Percentiles rank a stretch among this genome's conserved stretches.
phyloP scores from a whole-genome alignment of 2,329 filamentous ascomycete species.

The Trichoderma harzianum region DNA sequence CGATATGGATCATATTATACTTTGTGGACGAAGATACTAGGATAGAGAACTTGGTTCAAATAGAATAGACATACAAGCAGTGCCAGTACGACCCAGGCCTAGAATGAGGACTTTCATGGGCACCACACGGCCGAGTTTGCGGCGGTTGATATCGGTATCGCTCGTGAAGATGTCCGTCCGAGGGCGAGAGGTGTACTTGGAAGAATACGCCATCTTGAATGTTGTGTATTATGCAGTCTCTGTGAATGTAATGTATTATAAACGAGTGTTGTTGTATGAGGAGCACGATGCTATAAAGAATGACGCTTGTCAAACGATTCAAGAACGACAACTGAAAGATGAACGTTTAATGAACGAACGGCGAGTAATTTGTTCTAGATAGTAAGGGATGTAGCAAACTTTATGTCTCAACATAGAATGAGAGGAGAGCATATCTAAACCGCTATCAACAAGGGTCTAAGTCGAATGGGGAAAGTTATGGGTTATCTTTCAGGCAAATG shows the following conservation, averaged over 20 bases:
- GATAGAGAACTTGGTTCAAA: not conserved
- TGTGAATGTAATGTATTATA: not conserved
- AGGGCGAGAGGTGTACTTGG: slow-evolving; percentile 36
- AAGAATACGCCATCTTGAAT: slow-evolving; percentile 29
- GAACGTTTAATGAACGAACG: not conserved
- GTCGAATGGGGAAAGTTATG: not conserved
- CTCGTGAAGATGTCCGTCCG: slow-evolving; percentile 59
- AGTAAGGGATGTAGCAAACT: not conserved
- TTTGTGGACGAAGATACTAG: not conserved
- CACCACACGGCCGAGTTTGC: slow-evolving; percentile 61
- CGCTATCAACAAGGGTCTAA: not conserved
- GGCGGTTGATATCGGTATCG: slow-evolving; percentile 66
- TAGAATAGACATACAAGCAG: slow-evolving; percentile 52
- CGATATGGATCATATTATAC: not conserved
- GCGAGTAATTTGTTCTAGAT: not conserved
- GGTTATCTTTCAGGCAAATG: not conserved
- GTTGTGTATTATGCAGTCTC: not conserved
- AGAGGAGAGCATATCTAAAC: not conserved
- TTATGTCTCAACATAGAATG: not conserved
- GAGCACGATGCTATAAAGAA: not conserved
- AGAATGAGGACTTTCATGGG: slow-evolving; percentile 66
- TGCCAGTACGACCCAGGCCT: slow-evolving; percentile 67
- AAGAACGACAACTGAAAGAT: not conserved
- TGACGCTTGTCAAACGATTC: not conserved
- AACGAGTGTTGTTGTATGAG: not conserved